Conservation (phyloP, 2,329 filamentous ascomycete genomes). For the Cercospora janseana region DNA sequence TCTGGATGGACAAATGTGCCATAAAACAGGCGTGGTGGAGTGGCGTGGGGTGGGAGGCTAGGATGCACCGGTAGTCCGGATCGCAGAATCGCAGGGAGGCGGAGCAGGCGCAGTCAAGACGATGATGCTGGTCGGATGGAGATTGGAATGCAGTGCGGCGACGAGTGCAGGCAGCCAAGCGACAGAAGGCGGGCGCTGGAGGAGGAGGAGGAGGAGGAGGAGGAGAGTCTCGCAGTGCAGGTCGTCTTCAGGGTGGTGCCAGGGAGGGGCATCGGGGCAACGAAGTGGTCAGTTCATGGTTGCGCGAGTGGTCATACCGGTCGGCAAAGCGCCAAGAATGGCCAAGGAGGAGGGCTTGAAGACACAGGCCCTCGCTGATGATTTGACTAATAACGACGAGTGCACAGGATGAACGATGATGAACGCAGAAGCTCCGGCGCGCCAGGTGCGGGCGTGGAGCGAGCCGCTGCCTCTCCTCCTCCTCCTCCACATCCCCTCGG, state of each 20-base stretch:
- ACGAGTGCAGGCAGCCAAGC: background rate
- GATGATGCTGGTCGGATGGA: background rate
- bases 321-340: too few relatives aligned
- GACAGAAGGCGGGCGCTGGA: background rate
- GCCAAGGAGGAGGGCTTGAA: too few relatives aligned
- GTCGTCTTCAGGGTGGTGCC: background rate
- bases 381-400: too few relatives aligned
- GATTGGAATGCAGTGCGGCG: too few relatives aligned
- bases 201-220: too few relatives aligned
- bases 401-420: too few relatives aligned
- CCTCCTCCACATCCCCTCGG: background rate
- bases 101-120: background rate
- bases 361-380: too few relatives aligned
- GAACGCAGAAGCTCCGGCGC: too few relatives aligned
- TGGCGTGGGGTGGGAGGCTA: background rate
- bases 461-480: background rate
- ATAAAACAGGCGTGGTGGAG: conserved; percentile 24
- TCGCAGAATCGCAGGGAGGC: background rate
- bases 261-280: conserved; percentile 3
- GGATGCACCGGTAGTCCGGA: background rate
- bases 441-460: conserved; percentile 2
- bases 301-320: too few relatives aligned
- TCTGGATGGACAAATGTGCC: conserved; percentile 36
- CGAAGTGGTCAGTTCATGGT: background rate
- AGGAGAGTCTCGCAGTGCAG: too few relatives aligned